Base-by-base conservation (phyloP, 2,329 filamentous ascomycete species). In the Verticillium nonalfalfae region DNA sequence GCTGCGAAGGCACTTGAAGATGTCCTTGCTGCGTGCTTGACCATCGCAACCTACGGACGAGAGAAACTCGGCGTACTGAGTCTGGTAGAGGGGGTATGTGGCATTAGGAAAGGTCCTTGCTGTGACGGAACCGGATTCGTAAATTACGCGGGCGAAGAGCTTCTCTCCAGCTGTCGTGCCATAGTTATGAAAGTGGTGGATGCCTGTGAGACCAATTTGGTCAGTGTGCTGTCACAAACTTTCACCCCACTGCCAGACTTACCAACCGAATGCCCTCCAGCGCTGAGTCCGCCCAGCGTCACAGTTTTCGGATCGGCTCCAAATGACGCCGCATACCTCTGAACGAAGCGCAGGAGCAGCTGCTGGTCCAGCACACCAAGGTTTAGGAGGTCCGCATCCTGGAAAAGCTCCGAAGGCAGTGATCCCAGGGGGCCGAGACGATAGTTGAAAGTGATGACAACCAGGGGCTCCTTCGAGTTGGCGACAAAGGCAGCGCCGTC, bases 261-360 rank as follows among this genome's bases (percentile, higher is more conserved):
- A 7, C 73, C 74, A 0, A 74, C 73, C 0, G 74, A 75, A 60
- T 76, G 74, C 6, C 71, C 66, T 52, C 85, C 84, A 0, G 85
- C 82, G 7, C 78, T 81, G 62, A 84, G 80, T 0, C 85, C 84
- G 61, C 78, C 78, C 18, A 86, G 77, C 0, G 82, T 85, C 0
- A 87, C 80, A 4, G 79, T 75, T 1, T 68, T 64, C 0, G 76
- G 76, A 59, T 86, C 78, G 2, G 84, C 83, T 0, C 84, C 83
- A 60, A 87, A 86, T 1, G 74, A 68, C 1, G 70, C 65, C 58
- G 86, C 82, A 61, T 86, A 71, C 11, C 74, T 74, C 57, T 83
- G 78, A 0, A 86, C 79, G 75, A 84, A 86, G 64, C 79, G 68
- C 1, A 87, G 69, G 1, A 80, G 78, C 4, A 79, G 78, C 14